Evolutionary conservation across 495 filamentous ascomycete genomes (phyloP), one percentile per base, ranked within the genome.

Genomic region (Penicillium manginii): DNA sequence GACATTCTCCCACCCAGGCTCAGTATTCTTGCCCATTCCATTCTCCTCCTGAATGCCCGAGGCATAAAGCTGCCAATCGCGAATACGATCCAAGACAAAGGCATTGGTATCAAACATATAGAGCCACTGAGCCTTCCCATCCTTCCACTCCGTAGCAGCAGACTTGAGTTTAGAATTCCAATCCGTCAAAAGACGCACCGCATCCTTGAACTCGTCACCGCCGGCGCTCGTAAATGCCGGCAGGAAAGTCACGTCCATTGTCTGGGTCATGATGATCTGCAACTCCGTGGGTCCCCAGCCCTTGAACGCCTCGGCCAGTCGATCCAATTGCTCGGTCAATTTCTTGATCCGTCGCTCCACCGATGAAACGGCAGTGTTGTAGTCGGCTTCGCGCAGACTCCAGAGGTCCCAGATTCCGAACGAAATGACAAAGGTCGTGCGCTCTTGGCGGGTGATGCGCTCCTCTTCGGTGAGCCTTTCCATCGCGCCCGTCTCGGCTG

Each of bases 371-470:
- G 75, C 79, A 15, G 66, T 58, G 21, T 60, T 58, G 50, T 72
- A 69, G 49, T 69, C 66, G 52, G 72, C 72, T 5, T 62, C 62
- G 23, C 77, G 67, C 19, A 79, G 67, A 45, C 76, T 76, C 80
- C 79, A 84, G 39, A 83, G 52, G 59, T 83, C 82, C 72, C 78
- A 83, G 21, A 82, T 63, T 5, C 78, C 76, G 57, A 83, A 84
- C 26, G 77, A 78, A 5, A 83, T 62, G 9, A 71, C 70, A 40
- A 81, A 70, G 19, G 76, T 67, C 18, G 74, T 75, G 19, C 62
- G 59, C 18, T 80, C 65, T 47, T 71, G 61, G 15, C 69, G 70
- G 17, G 46, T 57, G 42, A 52, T 51, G 37, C 71, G 50, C 9
- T 61, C 50, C n/a, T 69, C 66, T 17, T 54, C 64, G 14, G 61